Evolutionary conservation across 208 protist species (phyloP), one percentile per base, ranked within the genome.

Genomic region (Zelonia costaricensis): DNA sequence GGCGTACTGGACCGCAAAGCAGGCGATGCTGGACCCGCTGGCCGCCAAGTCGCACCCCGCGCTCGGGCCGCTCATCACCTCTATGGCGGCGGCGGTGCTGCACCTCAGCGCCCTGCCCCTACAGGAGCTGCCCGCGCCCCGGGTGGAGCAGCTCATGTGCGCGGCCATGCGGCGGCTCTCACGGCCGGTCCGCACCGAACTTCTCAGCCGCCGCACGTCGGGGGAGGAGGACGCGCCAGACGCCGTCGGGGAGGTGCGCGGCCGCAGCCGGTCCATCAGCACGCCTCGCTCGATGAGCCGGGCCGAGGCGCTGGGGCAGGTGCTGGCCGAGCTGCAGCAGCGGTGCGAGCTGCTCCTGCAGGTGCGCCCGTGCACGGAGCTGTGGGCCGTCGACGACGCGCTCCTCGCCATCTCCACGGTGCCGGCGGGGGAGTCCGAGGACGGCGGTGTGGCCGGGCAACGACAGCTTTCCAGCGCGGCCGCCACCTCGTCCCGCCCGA

Each of bases 61-160:
- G 12, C 43, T 80, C 35, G 39, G 48, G 13, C 39, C 59, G 4
- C 46, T 77, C 22, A 76, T 81, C 46, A 69, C 69, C 0, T 8
- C 22, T 15, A 69, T 71, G 43, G 65, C 69, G 0, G 64, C 62
- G 22, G 69, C 75, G 10, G 47, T 53, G 20, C 44, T 81, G 55
- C 69, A 81, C 56, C 40, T 77, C 43, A 81, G 75, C 57, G 31
- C 57, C 56, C 13, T 69, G 1, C 61, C 47, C 1, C 27, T 63
- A 3, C 47, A 54, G n/a, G 15, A 35, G 3, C 44, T 73, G 18
- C 13, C 58, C 3, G 35, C 66, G 15, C 28, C 44, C n/a, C 48
- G 48, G 20, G 15, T 73, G 27, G 66, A 73, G 27, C 12, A 27
- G 28, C 20, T 66, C 16, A 73, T 73, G 66, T 33, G 40, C 28